Evolutionary conservation across 2,329 filamentous ascomycete genomes (phyloP).

Genomic region (Botrytis cinerea): DNA sequence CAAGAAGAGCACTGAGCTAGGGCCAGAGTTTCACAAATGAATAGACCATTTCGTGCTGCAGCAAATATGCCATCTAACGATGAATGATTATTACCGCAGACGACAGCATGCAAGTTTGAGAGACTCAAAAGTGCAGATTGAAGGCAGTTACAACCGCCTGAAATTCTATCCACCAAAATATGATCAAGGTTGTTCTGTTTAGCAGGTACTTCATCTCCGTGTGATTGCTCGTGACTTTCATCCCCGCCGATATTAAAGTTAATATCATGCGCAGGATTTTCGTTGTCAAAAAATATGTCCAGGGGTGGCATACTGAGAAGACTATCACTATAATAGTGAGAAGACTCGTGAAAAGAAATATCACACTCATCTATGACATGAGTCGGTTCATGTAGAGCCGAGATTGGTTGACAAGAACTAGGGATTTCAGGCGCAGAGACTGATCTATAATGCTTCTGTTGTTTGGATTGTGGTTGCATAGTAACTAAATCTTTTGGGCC

Average conservation of each 20-base stretch:
- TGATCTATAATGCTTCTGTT: background rate
- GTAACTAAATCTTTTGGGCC: background rate
- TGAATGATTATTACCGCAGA: background rate
- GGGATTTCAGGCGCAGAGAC: background rate
- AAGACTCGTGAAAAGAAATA: background rate
- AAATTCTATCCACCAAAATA: background rate
- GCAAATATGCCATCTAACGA: background rate
- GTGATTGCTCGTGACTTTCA: background rate
- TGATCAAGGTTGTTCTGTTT: background rate
- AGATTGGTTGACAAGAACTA: background rate
- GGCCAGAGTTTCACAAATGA: background rate
- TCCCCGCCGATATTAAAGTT: background rate
- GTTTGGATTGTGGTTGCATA: background rate
- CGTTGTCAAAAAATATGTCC: background rate
- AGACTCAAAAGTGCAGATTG: slow-evolving; percentile 4
- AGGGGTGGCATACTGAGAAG: background rate
- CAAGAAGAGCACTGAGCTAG: background rate
- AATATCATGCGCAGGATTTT: background rate
- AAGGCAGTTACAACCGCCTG: background rate
- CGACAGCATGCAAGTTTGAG: slow-evolving; percentile 4
- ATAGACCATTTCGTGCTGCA: background rate
- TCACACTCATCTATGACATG: slow-evolving; percentile 1
- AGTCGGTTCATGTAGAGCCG: background rate
- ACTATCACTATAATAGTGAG: background rate
- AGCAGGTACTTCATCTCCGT: background rate